A percentile compares a stretch with the other conserved stretches of the same genome.
Evolutionary conservation across 208 protist species (phyloP).

Genomic region (Leishmania turanica): DNA sequence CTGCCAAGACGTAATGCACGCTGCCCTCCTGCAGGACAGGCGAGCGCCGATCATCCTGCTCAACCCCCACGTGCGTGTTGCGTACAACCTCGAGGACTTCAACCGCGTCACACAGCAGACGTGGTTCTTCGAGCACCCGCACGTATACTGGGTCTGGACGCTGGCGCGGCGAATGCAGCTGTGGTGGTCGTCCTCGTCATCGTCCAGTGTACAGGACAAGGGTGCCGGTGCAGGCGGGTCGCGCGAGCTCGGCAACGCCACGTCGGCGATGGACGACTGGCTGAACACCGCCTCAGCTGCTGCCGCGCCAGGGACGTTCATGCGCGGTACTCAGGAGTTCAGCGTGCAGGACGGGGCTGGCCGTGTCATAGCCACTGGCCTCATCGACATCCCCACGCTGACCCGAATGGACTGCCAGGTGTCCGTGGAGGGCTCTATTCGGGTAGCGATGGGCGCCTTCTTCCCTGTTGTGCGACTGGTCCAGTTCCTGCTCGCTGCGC

Average conservation of each 20-base stretch:
- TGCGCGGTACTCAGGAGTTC: background rate
- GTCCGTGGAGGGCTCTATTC: conserved; percentile 12
- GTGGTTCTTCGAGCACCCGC: conserved; percentile 35
- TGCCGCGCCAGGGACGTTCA: background rate
- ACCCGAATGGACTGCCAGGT: conserved; percentile 26
- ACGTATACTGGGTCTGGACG: conserved; percentile 31
- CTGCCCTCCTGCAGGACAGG: conserved; percentile 38
- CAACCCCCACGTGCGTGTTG: conserved; percentile 70
- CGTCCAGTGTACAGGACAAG: background rate
- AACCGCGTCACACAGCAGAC: conserved; percentile 26
- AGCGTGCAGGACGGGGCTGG: conserved; percentile 13
- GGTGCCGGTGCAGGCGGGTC: background rate
- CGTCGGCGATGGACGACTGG: conserved; percentile 45
- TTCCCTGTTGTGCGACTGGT: conserved; percentile 15
- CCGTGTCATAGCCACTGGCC: background rate
- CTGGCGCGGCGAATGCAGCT: conserved; percentile 25
- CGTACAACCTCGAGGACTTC: conserved; percentile 60
- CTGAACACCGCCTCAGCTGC: background rate
- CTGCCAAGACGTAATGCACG: conserved; percentile 67
- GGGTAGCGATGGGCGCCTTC: conserved; percentile 15
- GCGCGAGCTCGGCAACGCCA: conserved; percentile 12
- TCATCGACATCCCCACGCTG: conserved; percentile 21
- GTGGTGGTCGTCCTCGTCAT: conserved; percentile 10
- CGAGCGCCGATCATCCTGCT: conserved; percentile 65
- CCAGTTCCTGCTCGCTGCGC: conserved; percentile 20